These are phyloP conservation scores for Fusarium pilosicola DNA, from an alignment of 2,329 filamentous ascomycete species.

Conservation along the genomic window DNA sequence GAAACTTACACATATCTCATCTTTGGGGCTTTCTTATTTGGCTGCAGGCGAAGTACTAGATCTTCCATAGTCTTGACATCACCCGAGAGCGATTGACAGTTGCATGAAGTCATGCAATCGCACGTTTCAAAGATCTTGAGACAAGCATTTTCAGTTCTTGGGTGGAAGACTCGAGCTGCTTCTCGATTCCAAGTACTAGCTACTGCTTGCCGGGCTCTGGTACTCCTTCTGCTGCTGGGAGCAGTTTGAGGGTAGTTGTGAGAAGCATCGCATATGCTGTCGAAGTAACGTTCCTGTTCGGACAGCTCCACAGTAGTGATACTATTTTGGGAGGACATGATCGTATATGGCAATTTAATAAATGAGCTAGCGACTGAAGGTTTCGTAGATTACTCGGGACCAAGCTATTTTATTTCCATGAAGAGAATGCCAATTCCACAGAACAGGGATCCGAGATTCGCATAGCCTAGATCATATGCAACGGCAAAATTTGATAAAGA, in stretches of 20 bases:
- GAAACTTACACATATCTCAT: slow-evolving; percentile 20
- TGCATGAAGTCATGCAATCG: not conserved
- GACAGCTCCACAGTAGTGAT: not conserved
- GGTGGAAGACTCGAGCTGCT: not conserved
- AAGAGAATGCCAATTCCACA: not conserved
- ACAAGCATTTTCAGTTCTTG: not conserved
- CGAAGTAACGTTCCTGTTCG: not conserved
- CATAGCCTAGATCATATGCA: not conserved
- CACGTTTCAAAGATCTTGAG: slow-evolving; percentile 6
- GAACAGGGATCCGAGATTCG: not conserved
- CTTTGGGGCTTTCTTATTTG: not conserved
- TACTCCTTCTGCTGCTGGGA: not conserved
- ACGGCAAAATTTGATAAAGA: not conserved
- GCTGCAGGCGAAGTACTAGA: not conserved
- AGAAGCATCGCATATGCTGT: not conserved
- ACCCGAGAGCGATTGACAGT: not conserved
- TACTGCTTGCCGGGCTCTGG: not conserved
- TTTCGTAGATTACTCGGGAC: not conserved
- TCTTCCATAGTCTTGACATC: not conserved
- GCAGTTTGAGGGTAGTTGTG: not conserved
- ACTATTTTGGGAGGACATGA: not conserved
- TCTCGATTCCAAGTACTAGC: slow-evolving; percentile 3
- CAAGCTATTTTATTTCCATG: not conserved
- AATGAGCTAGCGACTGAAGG: not conserved
- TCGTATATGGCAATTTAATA: not conserved